Evolutionary conservation across 805 yeast species (phyloP).

Genomic region (Diddensiella caesifluorescens): DNA sequence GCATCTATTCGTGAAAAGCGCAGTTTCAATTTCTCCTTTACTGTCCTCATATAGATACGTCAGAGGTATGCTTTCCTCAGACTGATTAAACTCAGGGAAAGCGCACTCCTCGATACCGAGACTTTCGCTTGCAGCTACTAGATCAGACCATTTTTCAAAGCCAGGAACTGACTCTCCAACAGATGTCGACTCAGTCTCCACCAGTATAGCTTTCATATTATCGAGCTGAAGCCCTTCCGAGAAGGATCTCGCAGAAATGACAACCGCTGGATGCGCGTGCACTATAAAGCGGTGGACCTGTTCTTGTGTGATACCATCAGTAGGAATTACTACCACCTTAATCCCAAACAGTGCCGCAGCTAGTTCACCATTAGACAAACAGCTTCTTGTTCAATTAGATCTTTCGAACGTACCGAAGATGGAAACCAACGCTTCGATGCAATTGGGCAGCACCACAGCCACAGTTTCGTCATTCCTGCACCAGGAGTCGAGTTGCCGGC

Average conservation of each 20-base stretch:
- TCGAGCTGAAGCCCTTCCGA: no score
- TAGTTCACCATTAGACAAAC: conserved; percentile 1
- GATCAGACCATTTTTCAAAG: conserved; percentile 6
- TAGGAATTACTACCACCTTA: conserved; percentile 10
- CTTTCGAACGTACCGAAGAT: conserved; percentile 4
- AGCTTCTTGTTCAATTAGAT: neutral
- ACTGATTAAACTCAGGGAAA: conserved; percentile 4
- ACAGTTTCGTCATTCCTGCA: conserved; percentile 6
- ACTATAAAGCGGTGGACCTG: conserved; percentile 6
- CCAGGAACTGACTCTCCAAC: neutral
- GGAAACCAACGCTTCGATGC: conserved; percentile 10
- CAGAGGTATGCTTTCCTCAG: conserved; percentile 4
- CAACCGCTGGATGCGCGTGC: conserved; percentile 3
- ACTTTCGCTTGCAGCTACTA: neutral
- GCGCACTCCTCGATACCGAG: neutral
- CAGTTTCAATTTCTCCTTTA: conserved; percentile 5
- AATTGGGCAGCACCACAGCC: conserved; percentile 11
- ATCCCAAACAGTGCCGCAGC: conserved; percentile 14
- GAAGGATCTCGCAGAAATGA: conserved; percentile 5
- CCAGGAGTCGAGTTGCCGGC: neutral
- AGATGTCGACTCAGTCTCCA: neutral
- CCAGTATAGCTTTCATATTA: no score
- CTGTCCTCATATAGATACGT: conserved; percentile 9
- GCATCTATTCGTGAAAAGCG: conserved; percentile 20
- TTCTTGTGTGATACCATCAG: conserved; percentile 1